Evolutionary conservation across 2,329 filamentous ascomycete genomes (phyloP).

Genomic region (Daldinia eschscholtzii): DNA sequence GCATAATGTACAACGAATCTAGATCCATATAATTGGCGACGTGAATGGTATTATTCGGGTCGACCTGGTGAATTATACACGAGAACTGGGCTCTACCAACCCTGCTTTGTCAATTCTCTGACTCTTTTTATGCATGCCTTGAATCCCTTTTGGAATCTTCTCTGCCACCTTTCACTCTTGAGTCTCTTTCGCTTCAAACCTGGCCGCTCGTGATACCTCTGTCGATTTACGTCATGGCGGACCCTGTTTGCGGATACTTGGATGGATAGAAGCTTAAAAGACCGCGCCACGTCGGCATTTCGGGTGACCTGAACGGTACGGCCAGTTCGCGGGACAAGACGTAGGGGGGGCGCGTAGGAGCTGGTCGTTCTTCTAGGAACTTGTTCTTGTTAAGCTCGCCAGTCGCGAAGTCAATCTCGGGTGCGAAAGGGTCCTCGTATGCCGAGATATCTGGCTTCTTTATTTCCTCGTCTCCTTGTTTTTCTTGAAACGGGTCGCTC

Average conservation of each 20-base stretch:
- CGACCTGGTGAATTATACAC: conserved; percentile 38
- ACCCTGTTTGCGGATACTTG: conserved; percentile 68
- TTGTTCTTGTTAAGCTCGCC: conserved; percentile 46
- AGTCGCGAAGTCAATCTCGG: conserved; percentile 49
- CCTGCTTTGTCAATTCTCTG: conserved; percentile 78
- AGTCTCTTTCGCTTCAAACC: conserved; percentile 84
- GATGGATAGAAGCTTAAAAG: conserved; percentile 58
- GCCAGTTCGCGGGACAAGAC: conserved; percentile 59
- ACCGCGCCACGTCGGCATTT: conserved; percentile 60
- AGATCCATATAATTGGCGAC: conserved; percentile 16
- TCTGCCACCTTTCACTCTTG: conserved; percentile 75
- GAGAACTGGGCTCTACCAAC: conserved; percentile 69
- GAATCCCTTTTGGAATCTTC: conserved; percentile 77
- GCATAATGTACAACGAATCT: conserved; percentile 12
- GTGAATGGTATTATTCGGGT: conserved; percentile 11
- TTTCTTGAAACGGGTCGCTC: conserved; percentile 21
- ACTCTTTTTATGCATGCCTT: conserved; percentile 73
- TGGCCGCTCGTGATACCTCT: conserved; percentile 80
- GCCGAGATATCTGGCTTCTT: conserved; percentile 43
- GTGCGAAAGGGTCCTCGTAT: conserved; percentile 43
- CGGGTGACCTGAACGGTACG: conserved; percentile 59
- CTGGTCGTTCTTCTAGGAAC: conserved; percentile 24
- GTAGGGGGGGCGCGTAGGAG: conserved; percentile 49
- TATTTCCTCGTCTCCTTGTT: conserved; percentile 29
- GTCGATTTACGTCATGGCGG: conserved; percentile 64